Evolutionary conservation across 495 filamentous ascomycete genomes (phyloP).

Genomic region (Parmelia sp.): DNA sequence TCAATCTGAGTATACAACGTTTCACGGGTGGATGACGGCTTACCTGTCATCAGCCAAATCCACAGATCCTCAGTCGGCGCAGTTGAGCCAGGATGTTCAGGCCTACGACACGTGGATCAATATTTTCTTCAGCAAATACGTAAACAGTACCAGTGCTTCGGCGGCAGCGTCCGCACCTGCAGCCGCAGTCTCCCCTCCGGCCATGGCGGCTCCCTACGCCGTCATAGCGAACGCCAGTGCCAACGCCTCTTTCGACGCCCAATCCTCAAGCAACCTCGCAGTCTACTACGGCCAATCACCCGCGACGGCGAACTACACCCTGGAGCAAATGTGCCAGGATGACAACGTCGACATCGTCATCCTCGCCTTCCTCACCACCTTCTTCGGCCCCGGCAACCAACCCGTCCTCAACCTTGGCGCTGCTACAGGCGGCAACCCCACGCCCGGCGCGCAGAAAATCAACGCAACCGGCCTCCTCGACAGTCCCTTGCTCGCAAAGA

Average conservation of each 20-base stretch:
- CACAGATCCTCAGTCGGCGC: not conserved
- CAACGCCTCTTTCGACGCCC: not conserved
- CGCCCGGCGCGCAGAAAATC: slow-evolving; percentile 8
- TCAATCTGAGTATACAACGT: not conserved
- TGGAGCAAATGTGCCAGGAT: slow-evolving; percentile 22
- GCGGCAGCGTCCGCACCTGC: not conserved
- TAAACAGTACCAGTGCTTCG: not conserved
- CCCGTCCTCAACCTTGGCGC: slow-evolving; percentile 29
- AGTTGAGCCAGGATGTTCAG: slow-evolving; percentile 1
- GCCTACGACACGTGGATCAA: slow-evolving; percentile 17
- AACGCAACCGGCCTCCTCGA: slow-evolving; percentile 30
- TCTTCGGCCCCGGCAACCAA: slow-evolving; percentile 30
- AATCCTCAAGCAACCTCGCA: slow-evolving; percentile 16
- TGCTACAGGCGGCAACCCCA: slow-evolving; percentile 26
- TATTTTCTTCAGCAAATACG: slow-evolving; percentile 4
- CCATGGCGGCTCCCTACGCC: slow-evolving; percentile 4
- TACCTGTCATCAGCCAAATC: slow-evolving; percentile 6
- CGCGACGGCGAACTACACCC: slow-evolving; percentile 6
- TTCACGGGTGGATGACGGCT: slow-evolving; percentile 14
- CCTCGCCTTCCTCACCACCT: slow-evolving; percentile 47
- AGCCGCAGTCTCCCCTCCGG: not conserved
- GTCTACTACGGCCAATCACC: slow-evolving; percentile 27
- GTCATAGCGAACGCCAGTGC: not conserved
- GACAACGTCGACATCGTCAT: slow-evolving; percentile 45
- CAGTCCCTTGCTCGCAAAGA: slow-evolving; percentile 40